A percentile compares a stretch with the other conserved stretches of the same genome.
Conservation (phyloP, 805 yeast species). For the Yamadazyma scolyti region DNA sequence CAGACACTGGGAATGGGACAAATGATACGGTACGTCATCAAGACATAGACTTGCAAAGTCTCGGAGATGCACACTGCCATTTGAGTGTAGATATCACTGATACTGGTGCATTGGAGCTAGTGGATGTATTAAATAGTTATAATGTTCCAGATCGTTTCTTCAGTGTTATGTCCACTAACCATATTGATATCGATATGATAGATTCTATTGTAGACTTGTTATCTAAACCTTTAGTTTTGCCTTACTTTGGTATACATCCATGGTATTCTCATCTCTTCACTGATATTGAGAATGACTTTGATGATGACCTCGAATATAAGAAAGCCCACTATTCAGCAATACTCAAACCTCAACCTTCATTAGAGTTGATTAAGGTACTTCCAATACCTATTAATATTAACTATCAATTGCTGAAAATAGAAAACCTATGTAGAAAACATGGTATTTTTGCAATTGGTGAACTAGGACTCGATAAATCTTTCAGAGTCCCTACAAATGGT, state of each 20-base stretch:
- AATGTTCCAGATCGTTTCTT: constrained; percentile 11
- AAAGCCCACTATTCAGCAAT: constrained; percentile 54
- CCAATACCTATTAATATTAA: constrained; percentile 59
- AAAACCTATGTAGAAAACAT: neutral
- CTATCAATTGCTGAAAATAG: constrained; percentile 28
- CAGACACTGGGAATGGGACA: no score
- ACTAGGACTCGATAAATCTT: constrained; percentile 81
- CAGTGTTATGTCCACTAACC: constrained; percentile 39
- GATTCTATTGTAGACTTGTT: constrained; percentile 10
- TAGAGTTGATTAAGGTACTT: constrained; percentile 39
- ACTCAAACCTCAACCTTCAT: constrained; percentile 37
- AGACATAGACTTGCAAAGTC: no score
- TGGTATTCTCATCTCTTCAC: constrained; percentile 78
- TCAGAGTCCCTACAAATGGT: constrained; percentile 63
- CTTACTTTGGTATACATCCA: constrained; percentile 81
- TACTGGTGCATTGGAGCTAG: constrained; percentile 9
- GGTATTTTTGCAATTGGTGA: constrained; percentile 66
- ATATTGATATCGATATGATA: constrained; percentile 27
- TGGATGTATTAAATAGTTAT: constrained; percentile 6
- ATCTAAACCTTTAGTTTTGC: constrained; percentile 20
- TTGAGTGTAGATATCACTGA: constrained; percentile 14
- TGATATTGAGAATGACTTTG: constrained; percentile 6
- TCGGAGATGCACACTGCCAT: constrained; percentile 36
- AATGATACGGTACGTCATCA: no score
- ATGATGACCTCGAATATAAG: constrained; percentile 23